Evolutionary conservation across 73 alveolate species (phyloP).

Genomic region (Symbiodinium pilosum): DNA sequence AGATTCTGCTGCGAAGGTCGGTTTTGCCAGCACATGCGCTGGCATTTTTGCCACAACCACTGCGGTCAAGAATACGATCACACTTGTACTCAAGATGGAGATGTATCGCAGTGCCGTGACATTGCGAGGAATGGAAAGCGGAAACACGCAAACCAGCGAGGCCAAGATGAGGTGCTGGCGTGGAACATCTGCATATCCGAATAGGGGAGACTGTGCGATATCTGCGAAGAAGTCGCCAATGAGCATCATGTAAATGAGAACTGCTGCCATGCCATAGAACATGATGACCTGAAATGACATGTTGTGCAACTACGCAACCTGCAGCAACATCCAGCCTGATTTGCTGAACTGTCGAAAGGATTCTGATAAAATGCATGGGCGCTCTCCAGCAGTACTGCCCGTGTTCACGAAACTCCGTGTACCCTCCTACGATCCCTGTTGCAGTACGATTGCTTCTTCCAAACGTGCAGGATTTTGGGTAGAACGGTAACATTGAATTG

Average conservation of each 20-base stretch:
- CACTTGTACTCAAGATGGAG: constrained; percentile 63
- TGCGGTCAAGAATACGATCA: constrained; percentile 43
- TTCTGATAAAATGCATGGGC: too few species aligned
- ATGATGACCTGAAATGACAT: constrained; percentile 11
- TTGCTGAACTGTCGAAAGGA: too few species aligned
- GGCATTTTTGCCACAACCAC: constrained; percentile 57
- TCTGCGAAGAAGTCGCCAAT: constrained; percentile 86
- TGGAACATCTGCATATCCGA: constrained; percentile 3
- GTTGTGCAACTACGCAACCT: too few species aligned
- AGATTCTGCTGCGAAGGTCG: not conserved
- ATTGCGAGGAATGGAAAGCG: constrained; percentile 49
- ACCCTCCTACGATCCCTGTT: too few species aligned
- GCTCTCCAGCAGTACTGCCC: too few species aligned
- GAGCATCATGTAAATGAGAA: constrained; percentile 75
- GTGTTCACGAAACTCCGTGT: too few species aligned
- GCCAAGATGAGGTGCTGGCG: constrained; percentile 47
- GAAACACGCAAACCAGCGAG: constrained; percentile 58
- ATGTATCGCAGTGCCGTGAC: constrained; percentile 28
- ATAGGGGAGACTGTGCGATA: constrained; percentile 21
- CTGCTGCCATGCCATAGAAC: constrained; percentile 86
- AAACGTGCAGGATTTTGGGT: too few species aligned
- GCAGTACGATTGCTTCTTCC: too few species aligned
- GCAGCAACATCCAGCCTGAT: too few species aligned
- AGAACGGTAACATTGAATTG: too few species aligned
- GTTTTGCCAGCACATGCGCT: not conserved